A percentile compares a stretch with the other conserved stretches of the same genome.
These are phyloP conservation scores for Pleurotus pulmonarius DNA, from an alignment of 768 basidiomycete species.

Conservation along the genomic window DNA sequence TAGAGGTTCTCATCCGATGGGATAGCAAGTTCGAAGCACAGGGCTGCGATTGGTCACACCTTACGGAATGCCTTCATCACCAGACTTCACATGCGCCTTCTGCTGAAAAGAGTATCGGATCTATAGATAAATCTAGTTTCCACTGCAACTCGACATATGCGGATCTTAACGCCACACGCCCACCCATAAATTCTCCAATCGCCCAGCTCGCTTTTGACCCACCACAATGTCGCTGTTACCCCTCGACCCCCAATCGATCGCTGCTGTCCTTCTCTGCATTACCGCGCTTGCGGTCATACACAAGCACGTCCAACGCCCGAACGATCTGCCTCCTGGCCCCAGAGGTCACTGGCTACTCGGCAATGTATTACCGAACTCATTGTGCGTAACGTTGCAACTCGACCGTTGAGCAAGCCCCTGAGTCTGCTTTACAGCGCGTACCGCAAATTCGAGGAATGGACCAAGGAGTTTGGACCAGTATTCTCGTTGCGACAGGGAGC, in stretches of 20 bases:
- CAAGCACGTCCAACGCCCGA: constrained; percentile 17
- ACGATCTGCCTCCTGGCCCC: constrained; percentile 41
- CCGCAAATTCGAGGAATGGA: constrained; percentile 55
- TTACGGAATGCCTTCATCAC: background rate
- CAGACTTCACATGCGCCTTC: constrained; percentile 1
- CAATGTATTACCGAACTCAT: constrained; percentile 33
- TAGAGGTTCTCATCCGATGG: no score
- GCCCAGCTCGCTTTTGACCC: background rate
- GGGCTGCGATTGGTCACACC: background rate
- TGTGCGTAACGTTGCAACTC: constrained; percentile 24
- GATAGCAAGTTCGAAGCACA: background rate
- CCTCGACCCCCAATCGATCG: constrained; percentile 25
- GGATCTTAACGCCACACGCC: constrained; percentile 4
- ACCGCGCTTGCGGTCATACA: constrained; percentile 26
- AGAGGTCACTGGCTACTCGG: constrained; percentile 37
- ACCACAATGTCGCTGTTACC: background rate
- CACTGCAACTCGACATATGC: background rate
- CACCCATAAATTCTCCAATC: background rate
- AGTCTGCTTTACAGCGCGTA: constrained; percentile 29
- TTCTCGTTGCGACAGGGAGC: constrained; percentile 53
- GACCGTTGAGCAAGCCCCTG: background rate
- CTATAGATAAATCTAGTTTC: background rate
- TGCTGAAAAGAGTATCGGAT: background rate
- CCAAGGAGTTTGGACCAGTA: constrained; percentile 57
- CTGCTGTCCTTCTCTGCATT: constrained; percentile 24